Evolutionary conservation across 2,329 filamentous ascomycete genomes (phyloP).

Genomic region (Ceratocystis diversiconidia): DNA sequence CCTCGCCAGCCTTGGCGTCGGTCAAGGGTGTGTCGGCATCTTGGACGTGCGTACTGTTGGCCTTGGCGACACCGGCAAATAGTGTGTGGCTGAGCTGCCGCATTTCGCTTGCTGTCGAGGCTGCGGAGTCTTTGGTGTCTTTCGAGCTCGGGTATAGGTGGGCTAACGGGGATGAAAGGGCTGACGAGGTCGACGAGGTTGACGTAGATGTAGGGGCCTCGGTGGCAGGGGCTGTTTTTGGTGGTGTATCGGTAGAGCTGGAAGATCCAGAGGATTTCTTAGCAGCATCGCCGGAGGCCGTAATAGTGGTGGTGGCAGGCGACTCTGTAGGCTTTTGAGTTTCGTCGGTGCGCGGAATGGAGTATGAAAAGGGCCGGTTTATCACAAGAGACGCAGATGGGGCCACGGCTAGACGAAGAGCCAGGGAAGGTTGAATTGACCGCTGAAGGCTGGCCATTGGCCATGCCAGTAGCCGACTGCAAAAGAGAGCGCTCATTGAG

Average conservation of each 20-base stretch:
- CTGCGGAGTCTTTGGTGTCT: background rate
- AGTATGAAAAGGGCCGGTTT: slow-evolving; percentile 20
- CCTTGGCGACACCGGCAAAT: background rate
- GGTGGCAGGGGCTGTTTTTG: background rate
- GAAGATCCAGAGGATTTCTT: background rate
- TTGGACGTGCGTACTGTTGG: background rate
- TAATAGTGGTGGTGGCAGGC: background rate
- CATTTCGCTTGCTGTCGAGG: background rate
- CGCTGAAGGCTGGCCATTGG: slow-evolving; percentile 9
- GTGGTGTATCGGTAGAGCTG: background rate
- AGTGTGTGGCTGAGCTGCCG: slow-evolving; percentile 7
- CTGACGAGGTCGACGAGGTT: background rate
- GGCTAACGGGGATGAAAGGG: slow-evolving; percentile 10
- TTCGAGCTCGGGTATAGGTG: slow-evolving; percentile 1
- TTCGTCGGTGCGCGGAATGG: slow-evolving; percentile 18
- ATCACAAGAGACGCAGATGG: slow-evolving; percentile 12
- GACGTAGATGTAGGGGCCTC: slow-evolving; percentile 7
- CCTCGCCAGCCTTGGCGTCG: slow-evolving; percentile 14
- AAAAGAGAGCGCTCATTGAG: slow-evolving; percentile 18
- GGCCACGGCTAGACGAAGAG: background rate
- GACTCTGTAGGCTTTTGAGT: background rate
- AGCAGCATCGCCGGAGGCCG: background rate
- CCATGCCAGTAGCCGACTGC: slow-evolving; percentile 14
- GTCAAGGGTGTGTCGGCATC: slow-evolving; percentile 12
- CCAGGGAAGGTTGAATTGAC: background rate